A percentile compares a stretch with the other conserved stretches of the same genome.
phyloP scores from a whole-genome alignment of 805 yeast genomes.

The Deakozyma indianensis region DNA sequence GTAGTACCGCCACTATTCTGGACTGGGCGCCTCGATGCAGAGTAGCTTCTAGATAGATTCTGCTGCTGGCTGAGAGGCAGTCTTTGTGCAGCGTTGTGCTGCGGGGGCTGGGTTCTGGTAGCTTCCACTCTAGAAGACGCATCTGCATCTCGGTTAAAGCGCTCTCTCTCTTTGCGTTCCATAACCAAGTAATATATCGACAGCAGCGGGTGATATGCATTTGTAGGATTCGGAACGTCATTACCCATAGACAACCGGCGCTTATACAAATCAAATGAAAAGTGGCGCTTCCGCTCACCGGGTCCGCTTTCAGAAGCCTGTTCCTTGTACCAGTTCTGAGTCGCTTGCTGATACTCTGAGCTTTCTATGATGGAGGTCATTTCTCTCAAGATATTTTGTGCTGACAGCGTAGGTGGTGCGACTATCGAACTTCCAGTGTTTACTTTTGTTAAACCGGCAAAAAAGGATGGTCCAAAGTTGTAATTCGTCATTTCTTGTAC shows the following conservation, averaged over 20 bases:
- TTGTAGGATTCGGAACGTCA: constrained; percentile 56
- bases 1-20: not conserved
- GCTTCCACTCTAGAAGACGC: not conserved
- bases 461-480: constrained; percentile 47
- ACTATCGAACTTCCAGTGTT: not conserved
- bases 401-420: constrained; percentile 9
- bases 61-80: not conserved
- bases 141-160: constrained; percentile 32
- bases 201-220: constrained; percentile 75
- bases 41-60: not conserved
- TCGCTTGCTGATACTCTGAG: constrained; percentile 48
- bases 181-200: constrained; percentile 77
- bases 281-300: constrained; percentile 6
- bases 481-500: constrained; percentile 61
- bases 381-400: constrained; percentile 39
- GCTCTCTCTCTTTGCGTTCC: constrained; percentile 65
- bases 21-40: not conserved
- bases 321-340: constrained; percentile 44
- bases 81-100: constrained; percentile 2
- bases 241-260: constrained; percentile 6
- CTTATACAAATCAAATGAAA: constrained; percentile 13
- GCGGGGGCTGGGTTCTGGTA: not conserved
- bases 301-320: constrained; percentile 9
- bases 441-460: not conserved
- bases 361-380: constrained; percentile 46